Percentiles rank a stretch among this genome's conserved stretches.
phyloP scores from a whole-genome alignment of 139 green algal genomes.

The Chlorella sorokiniana region DNA sequence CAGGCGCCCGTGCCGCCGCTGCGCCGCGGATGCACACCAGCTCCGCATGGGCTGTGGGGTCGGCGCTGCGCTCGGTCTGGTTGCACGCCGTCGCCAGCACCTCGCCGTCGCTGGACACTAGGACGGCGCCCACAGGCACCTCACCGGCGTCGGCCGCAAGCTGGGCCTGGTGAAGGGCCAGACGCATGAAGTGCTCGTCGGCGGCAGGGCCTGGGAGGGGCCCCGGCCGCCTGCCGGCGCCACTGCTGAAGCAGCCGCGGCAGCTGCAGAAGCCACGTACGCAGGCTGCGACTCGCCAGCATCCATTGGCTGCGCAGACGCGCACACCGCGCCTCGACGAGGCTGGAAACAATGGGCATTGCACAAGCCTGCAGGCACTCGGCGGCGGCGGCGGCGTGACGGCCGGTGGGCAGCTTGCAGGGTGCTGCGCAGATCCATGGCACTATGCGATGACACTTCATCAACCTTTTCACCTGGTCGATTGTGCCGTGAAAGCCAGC shows the following conservation, averaged over 20 bases:
- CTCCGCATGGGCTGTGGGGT: conserved; percentile 88
- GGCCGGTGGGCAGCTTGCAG: no score
- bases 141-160: conserved; percentile 55
- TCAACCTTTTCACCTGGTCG: no score
- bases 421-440: no score
- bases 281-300: no score
- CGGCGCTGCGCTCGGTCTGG: conserved; percentile 46
- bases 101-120: conserved; percentile 55
- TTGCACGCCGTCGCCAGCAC: conserved; percentile 72
- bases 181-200: conserved; percentile 44
- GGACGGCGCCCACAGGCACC: conserved; percentile 84
- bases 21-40: conserved; percentile 75
- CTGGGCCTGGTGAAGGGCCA: conserved; percentile 41
- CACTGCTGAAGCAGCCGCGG: not conserved
- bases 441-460: no score
- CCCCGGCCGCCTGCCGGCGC: no score
- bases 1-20: conserved; percentile 52
- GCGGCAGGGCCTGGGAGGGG: not conserved
- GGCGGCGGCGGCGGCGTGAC: no score
- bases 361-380: no score
- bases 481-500: no score
- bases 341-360: no score
- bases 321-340: no score
- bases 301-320: no score
- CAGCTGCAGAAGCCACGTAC: not conserved